These are phyloP conservation scores for Beauveria varroae DNA, from an alignment of 2,329 filamentous ascomycete genomes.

Conservation along the genomic window DNA sequence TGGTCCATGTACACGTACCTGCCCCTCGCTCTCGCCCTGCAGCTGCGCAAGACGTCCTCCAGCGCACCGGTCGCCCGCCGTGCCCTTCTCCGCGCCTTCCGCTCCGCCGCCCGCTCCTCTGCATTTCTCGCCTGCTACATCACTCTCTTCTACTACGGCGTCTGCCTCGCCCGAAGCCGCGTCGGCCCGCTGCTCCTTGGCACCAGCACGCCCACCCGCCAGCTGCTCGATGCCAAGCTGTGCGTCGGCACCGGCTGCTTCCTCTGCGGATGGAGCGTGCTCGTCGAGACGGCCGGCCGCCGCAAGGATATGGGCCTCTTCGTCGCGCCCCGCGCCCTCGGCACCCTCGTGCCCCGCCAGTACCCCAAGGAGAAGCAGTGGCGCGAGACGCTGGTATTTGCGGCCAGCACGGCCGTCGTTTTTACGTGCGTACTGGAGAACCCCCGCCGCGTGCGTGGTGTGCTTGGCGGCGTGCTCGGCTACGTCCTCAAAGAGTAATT, in stretches of 20 bases:
- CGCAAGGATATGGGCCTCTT: conserved; percentile 73
- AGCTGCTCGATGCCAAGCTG: conserved; percentile 52
- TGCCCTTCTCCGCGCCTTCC: conserved; percentile 44
- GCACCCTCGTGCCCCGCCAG: conserved; percentile 63
- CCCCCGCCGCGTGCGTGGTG: conserved; percentile 55
- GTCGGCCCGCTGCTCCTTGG: conserved; percentile 63
- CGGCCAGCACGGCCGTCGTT: conserved; percentile 61
- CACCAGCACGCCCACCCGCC: conserved; percentile 36
- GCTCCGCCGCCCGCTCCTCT: conserved; percentile 62
- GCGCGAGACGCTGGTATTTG: conserved; percentile 60
- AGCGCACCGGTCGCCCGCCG: conserved; percentile 22
- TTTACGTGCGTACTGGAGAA: conserved; percentile 60
- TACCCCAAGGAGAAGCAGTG: conserved; percentile 58
- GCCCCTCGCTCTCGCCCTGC: conserved; percentile 62
- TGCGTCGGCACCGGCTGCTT: conserved; percentile 67
- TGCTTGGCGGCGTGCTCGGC: conserved; percentile 55
- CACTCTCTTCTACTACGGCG: conserved; percentile 73
- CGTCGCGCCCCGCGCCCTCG: conserved; percentile 69
- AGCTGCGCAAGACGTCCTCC: conserved; percentile 30
- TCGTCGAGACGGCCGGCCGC: conserved; percentile 59
- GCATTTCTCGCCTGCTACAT: conserved; percentile 74
- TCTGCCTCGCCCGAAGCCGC: conserved; percentile 69
- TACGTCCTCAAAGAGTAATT: conserved; percentile 33
- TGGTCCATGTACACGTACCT: conserved; percentile 73
- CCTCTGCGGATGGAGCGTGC: conserved; percentile 74